These are phyloP conservation scores for Fusarium succisae DNA, from an alignment of 2,329 filamentous ascomycete species.

Conservation along the genomic window DNA sequence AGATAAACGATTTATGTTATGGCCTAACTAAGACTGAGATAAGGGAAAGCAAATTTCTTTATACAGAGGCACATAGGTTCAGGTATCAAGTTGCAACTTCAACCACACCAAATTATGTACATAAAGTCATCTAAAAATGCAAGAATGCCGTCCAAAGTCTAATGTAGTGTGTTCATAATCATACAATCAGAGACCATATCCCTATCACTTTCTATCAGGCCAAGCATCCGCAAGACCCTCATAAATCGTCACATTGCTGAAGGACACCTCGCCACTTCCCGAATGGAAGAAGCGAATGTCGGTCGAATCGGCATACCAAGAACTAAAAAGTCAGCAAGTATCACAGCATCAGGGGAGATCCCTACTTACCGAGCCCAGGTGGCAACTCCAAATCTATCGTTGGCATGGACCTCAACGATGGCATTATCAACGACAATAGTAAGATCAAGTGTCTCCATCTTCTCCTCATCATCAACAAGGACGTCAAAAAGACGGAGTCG, in stretches of 20 bases:
- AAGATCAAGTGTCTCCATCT: slow-evolving; percentile 50
- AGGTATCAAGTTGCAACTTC: neutral
- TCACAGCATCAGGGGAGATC: neutral
- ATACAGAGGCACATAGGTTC: neutral
- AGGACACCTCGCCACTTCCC: slow-evolving; percentile 44
- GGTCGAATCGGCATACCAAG: slow-evolving; percentile 50
- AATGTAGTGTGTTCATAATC: neutral
- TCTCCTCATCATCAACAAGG: slow-evolving; percentile 36
- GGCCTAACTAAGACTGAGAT: too few relatives aligned
- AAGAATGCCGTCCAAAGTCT: neutral
- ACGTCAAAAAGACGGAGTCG: slow-evolving; percentile 53
- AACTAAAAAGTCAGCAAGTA: slow-evolving; percentile 40
- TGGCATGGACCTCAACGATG: slow-evolving; percentile 52
- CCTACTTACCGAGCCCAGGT: slow-evolving; percentile 54
- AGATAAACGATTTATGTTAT: too few relatives aligned
- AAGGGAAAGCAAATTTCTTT: neutral
- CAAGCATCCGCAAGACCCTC: slow-evolving; percentile 52
- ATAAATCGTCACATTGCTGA: slow-evolving; percentile 46
- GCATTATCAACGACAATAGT: slow-evolving; percentile 54
- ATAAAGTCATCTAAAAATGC: neutral
- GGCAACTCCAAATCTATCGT: slow-evolving; percentile 52
- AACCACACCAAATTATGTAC: neutral
- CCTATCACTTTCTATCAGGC: slow-evolving; percentile 43
- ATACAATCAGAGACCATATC: neutral
- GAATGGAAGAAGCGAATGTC: slow-evolving; percentile 49